Conservation (phyloP, 805 yeast species). For the Candida sithepensis region DNA sequence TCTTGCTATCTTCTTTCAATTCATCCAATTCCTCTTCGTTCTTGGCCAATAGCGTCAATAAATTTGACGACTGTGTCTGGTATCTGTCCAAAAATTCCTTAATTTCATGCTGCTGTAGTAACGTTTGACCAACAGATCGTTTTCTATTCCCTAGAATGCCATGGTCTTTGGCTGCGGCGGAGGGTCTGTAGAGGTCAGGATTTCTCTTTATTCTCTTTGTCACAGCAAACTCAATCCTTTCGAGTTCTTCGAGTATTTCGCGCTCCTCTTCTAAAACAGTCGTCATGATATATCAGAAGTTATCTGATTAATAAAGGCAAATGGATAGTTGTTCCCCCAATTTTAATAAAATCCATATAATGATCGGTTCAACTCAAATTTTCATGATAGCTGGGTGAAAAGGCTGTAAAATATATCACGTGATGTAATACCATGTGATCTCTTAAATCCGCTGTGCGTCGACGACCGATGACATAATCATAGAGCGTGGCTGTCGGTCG, state of each 20-base stretch:
- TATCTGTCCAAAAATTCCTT: conserved; percentile 46
- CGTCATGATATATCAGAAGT: conserved; percentile 7
- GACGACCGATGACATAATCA: no score
- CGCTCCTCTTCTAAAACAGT: conserved; percentile 37
- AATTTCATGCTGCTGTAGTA: conserved; percentile 68
- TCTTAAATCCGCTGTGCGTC: no score
- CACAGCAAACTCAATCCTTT: conserved; percentile 65
- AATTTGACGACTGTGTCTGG: conserved; percentile 26
- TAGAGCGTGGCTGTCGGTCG: background rate
- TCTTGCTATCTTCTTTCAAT: conserved; percentile 4
- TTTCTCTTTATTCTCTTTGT: conserved; percentile 58
- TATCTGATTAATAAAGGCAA: no score
- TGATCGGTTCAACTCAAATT: no score
- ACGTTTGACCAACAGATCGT: conserved; percentile 46
- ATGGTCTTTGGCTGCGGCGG: conserved; percentile 21
- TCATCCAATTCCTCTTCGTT: conserved; percentile 4
- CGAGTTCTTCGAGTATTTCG: conserved; percentile 56
- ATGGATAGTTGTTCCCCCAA: no score
- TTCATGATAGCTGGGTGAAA: no score
- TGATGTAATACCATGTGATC: no score
- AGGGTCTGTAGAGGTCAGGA: conserved; percentile 46
- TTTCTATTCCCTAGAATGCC: conserved; percentile 33
- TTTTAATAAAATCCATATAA: no score
- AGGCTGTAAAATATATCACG: no score
- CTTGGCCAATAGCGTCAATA: conserved; percentile 15